Evolutionary conservation across 1,284 basidiomycete genomes (phyloP), one percentile per base, ranked within the genome.

Genomic region (Tilletia horrida): DNA sequence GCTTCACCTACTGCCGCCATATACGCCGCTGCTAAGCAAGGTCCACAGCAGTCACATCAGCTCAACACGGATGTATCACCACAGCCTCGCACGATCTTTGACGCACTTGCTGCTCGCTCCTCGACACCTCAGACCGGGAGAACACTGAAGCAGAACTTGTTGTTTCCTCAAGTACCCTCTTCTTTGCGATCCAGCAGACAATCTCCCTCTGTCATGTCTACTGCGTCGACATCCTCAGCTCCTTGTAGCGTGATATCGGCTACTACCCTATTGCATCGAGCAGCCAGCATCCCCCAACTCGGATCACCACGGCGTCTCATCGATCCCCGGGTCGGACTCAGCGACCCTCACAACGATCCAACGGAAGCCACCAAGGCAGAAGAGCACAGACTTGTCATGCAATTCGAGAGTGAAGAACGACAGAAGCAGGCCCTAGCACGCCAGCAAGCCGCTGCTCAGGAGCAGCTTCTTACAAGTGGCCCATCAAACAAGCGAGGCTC

Each of bases 271-370:
- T 40, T 62, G 27, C 40, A 45, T 40, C 61, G 61, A 25, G 61
- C 61, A 43, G 61, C 61, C 3, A 45, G 42, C 42, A 62, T 43
- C 23, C 61, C 61, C 18, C 61, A 62, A 45, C 61, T 62, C 18
- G 61, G 61, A 11, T 62, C 61, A 40, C 61, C 61, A 25, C 21
- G 42, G 18, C 61, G 61, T 27, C 40, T 45, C 9, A 42, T 43
- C 14, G 29, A 45, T n/a, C 6, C 40, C 18, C 31, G 35, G 29
- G 16, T 27, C 40, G 61, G 43, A 6, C 31, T 59, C 29, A 59
- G n/a, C 13, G 55, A 59, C 27, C 61, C 61, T 1, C 61, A 62
- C 40, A 62, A 62, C 40, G 1, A 62, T 18, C 61, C 61, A 11
- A 43, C 61, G 35, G 23, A n/a, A 18, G 29, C 27, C n/a, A 59